Percentiles rank a stretch among this genome's conserved stretches.
Conservation (phyloP, 176 grass and related monocot genomes). For the Elaeis guineensis region DNA sequence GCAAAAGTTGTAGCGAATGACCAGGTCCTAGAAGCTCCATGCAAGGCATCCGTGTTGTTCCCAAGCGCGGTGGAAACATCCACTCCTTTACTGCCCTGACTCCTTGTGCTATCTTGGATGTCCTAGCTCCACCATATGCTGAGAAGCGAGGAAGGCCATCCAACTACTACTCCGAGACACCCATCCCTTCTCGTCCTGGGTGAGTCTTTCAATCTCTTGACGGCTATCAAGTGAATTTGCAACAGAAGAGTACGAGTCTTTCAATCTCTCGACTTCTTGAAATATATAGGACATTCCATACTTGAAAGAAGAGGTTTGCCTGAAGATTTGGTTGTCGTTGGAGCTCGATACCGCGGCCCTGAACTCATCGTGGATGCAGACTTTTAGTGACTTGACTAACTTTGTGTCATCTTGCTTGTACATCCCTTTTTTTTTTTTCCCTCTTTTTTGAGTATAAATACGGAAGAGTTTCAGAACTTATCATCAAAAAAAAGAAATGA, state of each 20-base stretch:
- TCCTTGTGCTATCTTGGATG: slow-evolving; percentile 79
- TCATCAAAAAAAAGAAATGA: too few species aligned
- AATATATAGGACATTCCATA: slow-evolving; percentile 49
- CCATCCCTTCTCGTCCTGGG: slow-evolving; percentile 47
- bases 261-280: too few species aligned
- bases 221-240: too few species aligned
- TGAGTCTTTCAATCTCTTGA: not conserved
- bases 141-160: slow-evolving; percentile 48
- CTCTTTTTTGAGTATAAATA: too few species aligned
- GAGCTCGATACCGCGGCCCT: slow-evolving; percentile 61
- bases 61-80: slow-evolving; percentile 75
- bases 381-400: too few species aligned
- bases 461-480: too few species aligned
- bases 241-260: too few species aligned
- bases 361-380: slow-evolving; percentile 30
- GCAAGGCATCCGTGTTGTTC: slow-evolving; percentile 64
- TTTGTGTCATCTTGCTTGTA: too few species aligned
- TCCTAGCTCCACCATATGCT: slow-evolving; percentile 69
- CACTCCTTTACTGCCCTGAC: slow-evolving; percentile 73
- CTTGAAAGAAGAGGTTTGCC: slow-evolving; percentile 54
- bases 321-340: slow-evolving; percentile 39
- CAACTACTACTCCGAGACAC: slow-evolving; percentile 48
- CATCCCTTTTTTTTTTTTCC: too few species aligned
- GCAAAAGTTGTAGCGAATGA: slow-evolving; percentile 54
- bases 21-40: slow-evolving; percentile 34